Evolutionary conservation across 352 stramenopile species (phyloP), one percentile per base, ranked within the genome.

Genomic region (Thraustochytrium striatum): DNA sequence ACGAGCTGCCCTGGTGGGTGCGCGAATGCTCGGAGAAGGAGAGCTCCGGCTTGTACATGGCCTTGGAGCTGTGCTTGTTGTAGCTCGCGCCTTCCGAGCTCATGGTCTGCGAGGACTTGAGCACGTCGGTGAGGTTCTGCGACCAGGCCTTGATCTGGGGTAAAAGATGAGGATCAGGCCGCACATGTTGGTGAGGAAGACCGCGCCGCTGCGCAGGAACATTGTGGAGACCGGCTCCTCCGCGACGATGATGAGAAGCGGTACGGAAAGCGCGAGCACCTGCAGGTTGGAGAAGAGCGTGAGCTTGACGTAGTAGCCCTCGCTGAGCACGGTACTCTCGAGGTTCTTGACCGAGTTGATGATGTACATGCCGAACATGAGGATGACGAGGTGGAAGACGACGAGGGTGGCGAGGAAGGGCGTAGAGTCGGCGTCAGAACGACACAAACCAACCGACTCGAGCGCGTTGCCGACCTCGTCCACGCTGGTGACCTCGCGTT

Each of bases 181-280:
- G 1, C 80, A 57, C 2, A 58, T 33, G 33, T 52, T 69, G 16
- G 65, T 85, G 5, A 85, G 81, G 43, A 83, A 85, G 1, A 85
- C 62, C 59, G 83, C 83, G 33, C 57, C n/a, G n/a, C n/a, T n/a
- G n/a, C n/a, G n/a, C n/a, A n/a, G n/a, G n/a, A n/a, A n/a, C n/a
- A n/a, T n/a, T n/a, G n/a, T n/a, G n/a, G n/a, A n/a, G n/a, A 82
- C 55, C 11, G 82, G 80, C 33, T 82, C 85, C 21, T 79, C 69
- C 3, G 28, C 57, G 13, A 84, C 81, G 39, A 32, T 32, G 21
- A 83, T 30, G n/a, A 83, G 38, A 25, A 82, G 52, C 13, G 72
- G 72, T 3, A 82, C 57, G 28, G 65, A 25, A 8, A 82, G 39
- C 16, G 41, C 57, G 36, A 73, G 52, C 19, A 79, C 41, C 47